Conservation (phyloP, 768 basidiomycete species). For the Vararia minispora region DNA sequence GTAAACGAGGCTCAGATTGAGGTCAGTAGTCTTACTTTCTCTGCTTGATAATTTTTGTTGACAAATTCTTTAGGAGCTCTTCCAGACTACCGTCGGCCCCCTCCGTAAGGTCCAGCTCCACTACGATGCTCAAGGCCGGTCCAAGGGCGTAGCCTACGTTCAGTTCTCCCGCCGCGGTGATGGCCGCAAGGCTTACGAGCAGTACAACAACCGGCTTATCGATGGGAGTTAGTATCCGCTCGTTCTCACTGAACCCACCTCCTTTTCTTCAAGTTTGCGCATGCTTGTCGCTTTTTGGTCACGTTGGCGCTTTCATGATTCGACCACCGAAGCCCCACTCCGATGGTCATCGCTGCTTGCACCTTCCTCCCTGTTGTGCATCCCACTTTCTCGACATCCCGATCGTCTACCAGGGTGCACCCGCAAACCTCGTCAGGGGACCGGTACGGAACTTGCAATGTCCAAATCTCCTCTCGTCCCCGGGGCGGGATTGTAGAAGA, state of each 20-base stretch:
- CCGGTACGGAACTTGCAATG: no score
- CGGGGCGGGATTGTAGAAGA: no score
- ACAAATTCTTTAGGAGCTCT: slow-evolving; percentile 62
- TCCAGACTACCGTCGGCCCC: slow-evolving; percentile 82
- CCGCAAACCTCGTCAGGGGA: no score
- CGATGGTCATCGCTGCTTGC: no score
- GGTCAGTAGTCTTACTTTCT: slow-evolving; percentile 34
- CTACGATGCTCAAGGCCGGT: slow-evolving; percentile 77
- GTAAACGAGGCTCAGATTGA: slow-evolving; percentile 91
- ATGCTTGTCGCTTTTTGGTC: no score
- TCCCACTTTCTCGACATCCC: no score
- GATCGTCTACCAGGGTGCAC: no score
- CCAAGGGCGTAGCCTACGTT: slow-evolving; percentile 85
- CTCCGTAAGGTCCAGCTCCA: slow-evolving; percentile 75
- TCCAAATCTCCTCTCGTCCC: no score
- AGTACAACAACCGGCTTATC: slow-evolving; percentile 98
- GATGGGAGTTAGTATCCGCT: slow-evolving; percentile 98
- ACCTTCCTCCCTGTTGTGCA: no score
- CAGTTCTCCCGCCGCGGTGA: slow-evolving; percentile 81
- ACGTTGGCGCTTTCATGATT: no score
- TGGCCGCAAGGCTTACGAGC: slow-evolving; percentile 82
- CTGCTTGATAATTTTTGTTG: neutral
- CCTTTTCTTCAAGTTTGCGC: slow-evolving; percentile 22
- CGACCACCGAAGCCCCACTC: no score
- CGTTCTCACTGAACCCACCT: slow-evolving; percentile 29